Conservation (phyloP, 2,329 filamentous ascomycete genomes). For the Colletotrichum orchidophilum region DNA sequence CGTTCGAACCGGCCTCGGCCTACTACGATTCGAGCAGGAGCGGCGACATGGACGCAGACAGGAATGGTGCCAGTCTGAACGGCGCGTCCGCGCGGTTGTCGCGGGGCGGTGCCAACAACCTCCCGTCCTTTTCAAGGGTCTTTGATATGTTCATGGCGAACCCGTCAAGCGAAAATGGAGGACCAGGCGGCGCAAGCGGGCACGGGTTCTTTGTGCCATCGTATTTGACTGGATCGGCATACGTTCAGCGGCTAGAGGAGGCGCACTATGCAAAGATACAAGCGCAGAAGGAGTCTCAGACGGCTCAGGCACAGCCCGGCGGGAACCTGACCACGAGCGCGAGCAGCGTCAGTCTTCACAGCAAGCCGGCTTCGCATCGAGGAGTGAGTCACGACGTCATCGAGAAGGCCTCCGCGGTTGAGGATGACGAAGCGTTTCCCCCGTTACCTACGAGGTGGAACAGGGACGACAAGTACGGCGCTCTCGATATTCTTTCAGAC, state of each 20-base stretch:
- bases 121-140: conserved; percentile 61
- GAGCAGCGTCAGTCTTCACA: conserved; percentile 59
- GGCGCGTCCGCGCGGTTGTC: conserved; percentile 36
- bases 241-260: conserved; percentile 80
- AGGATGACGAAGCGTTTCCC: conserved; percentile 67
- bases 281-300: conserved; percentile 59
- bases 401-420: conserved; percentile 72
- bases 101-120: conserved; percentile 34
- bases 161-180: conserved; percentile 34
- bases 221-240: conserved; percentile 81
- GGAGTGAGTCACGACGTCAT: conserved; percentile 87
- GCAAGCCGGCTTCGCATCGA: conserved; percentile 70
- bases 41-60: conserved; percentile 46
- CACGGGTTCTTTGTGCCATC: conserved; percentile 81
- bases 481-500: conserved; percentile 78
- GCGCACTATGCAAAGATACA: conserved; percentile 69
- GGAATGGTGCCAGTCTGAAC: conserved; percentile 40
- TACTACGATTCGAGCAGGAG: conserved; percentile 34
- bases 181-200: conserved; percentile 38
- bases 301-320: conserved; percentile 51
- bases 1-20: conserved; percentile 45
- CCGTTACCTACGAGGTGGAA: conserved; percentile 87
- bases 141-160: conserved; percentile 59
- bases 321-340: conserved; percentile 63
- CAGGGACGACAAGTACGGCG: conserved; percentile 76